Evolutionary conservation across 2,329 filamentous ascomycete genomes (phyloP), one percentile per base, ranked within the genome.

Genomic region (Fusarium nurragi): DNA sequence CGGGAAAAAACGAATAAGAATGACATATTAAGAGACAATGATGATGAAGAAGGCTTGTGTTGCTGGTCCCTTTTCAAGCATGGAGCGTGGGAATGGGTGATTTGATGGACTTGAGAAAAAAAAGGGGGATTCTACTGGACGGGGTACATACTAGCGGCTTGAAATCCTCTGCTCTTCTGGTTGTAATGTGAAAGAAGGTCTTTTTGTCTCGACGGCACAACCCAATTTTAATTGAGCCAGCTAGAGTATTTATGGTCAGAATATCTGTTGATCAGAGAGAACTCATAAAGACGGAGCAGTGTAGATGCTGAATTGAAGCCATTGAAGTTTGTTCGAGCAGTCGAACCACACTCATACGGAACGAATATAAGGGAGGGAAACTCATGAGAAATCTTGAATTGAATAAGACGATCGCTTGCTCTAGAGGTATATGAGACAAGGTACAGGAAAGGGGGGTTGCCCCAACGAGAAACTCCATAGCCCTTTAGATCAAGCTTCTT

Each of bases 381-480:
- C 25, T 55, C 18, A 54, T 53, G 51, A 56, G 32, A 61, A 64
- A 65, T 58, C 45, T 56, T 54, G 45, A 52, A 59, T 68, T 57
- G 43, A 44, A 57, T 65, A 60, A 67, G 49, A 67, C 50, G 56
- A 65, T 58, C 59, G 68, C 68, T 67, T 69, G 68, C 65, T 71
- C 68, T 70, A 69, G 58, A 70, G 68, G 66, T 71, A 70, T 69
- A 67, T 67, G 55, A 56, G 56, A 60, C 53, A 58, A 67, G 54
- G 39, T 55, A 52, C 54, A 57, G 21, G 43, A 54, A 59, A 67
- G 44, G 44, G 53, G 54, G 44, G 40, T 36, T 14, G 25, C 46
- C 57, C 68, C 41, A 46, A 53, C 46, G 36, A 61, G 56, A 65
- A 67, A 67, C 64, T 65, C 64, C 64, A 49, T 49, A 39, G 61